A percentile compares a stretch with the other conserved stretches of the same genome.
These are phyloP conservation scores for Dactylellina haptotyla DNA, from an alignment of 2,329 filamentous ascomycete genomes.

Conservation along the genomic window DNA sequence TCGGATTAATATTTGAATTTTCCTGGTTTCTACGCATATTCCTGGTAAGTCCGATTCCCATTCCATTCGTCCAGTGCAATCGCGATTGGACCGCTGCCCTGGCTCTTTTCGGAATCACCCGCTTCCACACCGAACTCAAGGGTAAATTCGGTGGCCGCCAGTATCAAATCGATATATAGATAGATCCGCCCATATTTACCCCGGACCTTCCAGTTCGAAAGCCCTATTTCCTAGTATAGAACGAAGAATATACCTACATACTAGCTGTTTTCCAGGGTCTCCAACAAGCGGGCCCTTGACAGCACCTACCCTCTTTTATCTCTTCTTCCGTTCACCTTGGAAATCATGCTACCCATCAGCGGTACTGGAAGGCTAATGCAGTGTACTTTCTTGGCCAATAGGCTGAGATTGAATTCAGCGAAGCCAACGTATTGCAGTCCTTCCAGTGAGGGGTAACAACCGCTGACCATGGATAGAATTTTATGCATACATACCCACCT, in stretches of 20 bases:
- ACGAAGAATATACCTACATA: slow-evolving; percentile 10
- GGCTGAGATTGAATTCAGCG: slow-evolving; percentile 34
- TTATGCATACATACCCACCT: slow-evolving; percentile 39
- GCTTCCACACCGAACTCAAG: background rate
- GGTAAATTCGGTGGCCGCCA: background rate
- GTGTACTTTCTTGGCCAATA: slow-evolving; percentile 48
- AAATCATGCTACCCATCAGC: slow-evolving; percentile 23
- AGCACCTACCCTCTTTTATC: slow-evolving; percentile 20
- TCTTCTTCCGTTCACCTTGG: background rate
- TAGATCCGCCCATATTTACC: slow-evolving; percentile 17
- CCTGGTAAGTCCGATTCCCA: background rate
- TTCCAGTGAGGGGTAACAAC: slow-evolving; percentile 47
- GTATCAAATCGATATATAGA: slow-evolving; percentile 17
- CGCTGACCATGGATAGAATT: slow-evolving; percentile 40
- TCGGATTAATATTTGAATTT: slow-evolving; percentile 12
- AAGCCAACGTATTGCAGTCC: slow-evolving; percentile 32
- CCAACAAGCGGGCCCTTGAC: slow-evolving; percentile 19
- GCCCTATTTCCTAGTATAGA: slow-evolving; percentile 24
- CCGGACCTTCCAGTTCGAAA: slow-evolving; percentile 29
- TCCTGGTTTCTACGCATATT: background rate
- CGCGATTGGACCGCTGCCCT: background rate
- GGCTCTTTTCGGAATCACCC: background rate
- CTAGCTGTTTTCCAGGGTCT: slow-evolving; percentile 23
- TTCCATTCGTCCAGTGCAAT: background rate
- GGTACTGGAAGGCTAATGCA: slow-evolving; percentile 40